Base-by-base conservation (phyloP, 306 rosid genomes). In the Oemleria cerasiformis region DNA sequence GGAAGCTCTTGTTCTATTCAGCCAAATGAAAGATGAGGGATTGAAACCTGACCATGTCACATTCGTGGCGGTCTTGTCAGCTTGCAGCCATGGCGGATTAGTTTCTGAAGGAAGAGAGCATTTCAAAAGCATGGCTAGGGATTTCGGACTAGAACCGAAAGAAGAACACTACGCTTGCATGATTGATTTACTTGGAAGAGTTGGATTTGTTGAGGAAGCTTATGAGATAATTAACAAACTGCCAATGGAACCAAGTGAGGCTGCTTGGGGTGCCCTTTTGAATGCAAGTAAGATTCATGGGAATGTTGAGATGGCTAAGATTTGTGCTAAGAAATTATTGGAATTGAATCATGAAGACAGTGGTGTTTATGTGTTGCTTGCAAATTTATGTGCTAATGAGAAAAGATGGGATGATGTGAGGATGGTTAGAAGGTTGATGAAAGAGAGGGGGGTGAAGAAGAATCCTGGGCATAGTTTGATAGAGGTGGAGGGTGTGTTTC, bases 261-360 rank as follows among this genome's bases (percentile, higher is more conserved):
- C 91, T 64, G 84, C 92, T 53, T 88, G 97, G 92, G 97, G 97
- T 11, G 91, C 96, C 72, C 85, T 91, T 76, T 84, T 91, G 12
- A 81, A 76, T 84, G 91, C 97, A 60, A 88, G 90, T 75, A 84
- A 84, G 76, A 85, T 75, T 77, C 88, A 91, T 14, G 80, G 86
- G 30, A 77, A 91, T 69, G 79, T 89, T 19, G 88, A 84, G 78
- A 76, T 92, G 72, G 92, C 91, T n/a, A 86, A 77, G 73, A 30
- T 85, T 42, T 83, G 87, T 0, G 89, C 87, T 8, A n/a, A 39
- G 49, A 86, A 77, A 60, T 86, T 92, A 40, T 42, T 89, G 42
- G 86, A 75, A 19, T 78, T 89, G 84, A 88, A 86, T 80, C 89
- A 89, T 0, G 79, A 84, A 48, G 97, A 89, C 75, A 86, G 94